Conservation (phyloP, 768 basidiomycete genomes). For the Albatrellus ellisii region DNA sequence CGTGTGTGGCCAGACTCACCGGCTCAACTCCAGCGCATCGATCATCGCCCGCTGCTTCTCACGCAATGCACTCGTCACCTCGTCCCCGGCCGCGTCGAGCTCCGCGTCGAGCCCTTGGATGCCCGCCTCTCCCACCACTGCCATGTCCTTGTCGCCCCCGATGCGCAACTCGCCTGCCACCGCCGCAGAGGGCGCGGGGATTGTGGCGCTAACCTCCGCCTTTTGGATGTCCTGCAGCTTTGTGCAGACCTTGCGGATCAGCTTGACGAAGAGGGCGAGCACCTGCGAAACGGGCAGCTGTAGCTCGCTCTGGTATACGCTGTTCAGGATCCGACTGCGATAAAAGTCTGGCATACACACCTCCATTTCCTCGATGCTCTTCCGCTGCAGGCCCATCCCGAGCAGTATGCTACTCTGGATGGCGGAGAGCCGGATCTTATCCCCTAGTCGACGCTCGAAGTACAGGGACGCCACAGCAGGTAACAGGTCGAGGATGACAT, state of each 20-base stretch:
- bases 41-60: conserved; percentile 83
- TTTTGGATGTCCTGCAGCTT: conserved; percentile 69
- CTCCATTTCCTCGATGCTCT: conserved; percentile 83
- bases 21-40: conserved; percentile 73
- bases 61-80: conserved; percentile 35
- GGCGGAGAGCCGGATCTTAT: conserved; percentile 59
- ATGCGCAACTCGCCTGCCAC: conserved; percentile 13
- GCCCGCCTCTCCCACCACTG: conserved; percentile 17
- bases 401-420: conserved; percentile 88
- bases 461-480: conserved; percentile 73
- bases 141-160: conserved; percentile 7
- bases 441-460: conserved; percentile 64
- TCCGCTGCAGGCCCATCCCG: conserved; percentile 81
- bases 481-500: conserved; percentile 87
- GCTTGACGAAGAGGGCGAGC: conserved; percentile 84
- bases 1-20: conserved; percentile 40
- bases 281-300: conserved; percentile 76
- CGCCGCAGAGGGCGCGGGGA: conserved; percentile 28
- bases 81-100: conserved; percentile 52
- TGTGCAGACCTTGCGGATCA: conserved; percentile 74
- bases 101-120: conserved; percentile 20
- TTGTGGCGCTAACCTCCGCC: conserved; percentile 52
- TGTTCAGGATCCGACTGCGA: not conserved
- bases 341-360: conserved; percentile 24
- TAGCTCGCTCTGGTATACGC: conserved; percentile 47